phyloP scores from a whole-genome alignment of 176 grass and related monocot species.

The Neostapfia colusana region DNA sequence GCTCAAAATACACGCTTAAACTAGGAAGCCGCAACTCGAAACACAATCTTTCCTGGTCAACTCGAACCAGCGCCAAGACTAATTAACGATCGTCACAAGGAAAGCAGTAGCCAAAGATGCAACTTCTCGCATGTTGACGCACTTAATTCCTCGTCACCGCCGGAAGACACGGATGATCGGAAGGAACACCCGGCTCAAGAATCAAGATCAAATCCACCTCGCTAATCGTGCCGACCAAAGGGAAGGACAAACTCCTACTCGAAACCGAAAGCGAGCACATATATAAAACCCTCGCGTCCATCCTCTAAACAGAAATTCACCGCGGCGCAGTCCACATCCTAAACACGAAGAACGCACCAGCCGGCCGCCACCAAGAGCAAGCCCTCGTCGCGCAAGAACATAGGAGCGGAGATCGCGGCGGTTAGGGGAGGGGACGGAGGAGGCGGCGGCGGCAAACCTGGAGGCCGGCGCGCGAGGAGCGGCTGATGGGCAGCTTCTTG shows the following conservation, averaged over 20 bases:
- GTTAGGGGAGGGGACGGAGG: not conserved
- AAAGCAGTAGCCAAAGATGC: not conserved
- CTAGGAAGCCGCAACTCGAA: not conserved
- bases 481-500: constrained; percentile 52
- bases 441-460: constrained; percentile 41
- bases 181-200: not conserved
- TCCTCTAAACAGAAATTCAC: not conserved
- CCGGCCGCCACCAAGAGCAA: too few species aligned
- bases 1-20: not conserved
- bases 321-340: not conserved
- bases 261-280: not conserved
- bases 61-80: not conserved
- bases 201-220: not conserved
- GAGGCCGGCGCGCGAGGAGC: constrained; percentile 55
- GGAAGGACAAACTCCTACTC: not conserved
- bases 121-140: not conserved
- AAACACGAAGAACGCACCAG: not conserved
- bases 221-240: not conserved
- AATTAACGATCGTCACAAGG: not conserved
- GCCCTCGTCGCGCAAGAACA: not conserved
- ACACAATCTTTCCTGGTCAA: not conserved
- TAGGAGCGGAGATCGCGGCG: not conserved
- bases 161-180: not conserved
- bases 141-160: not conserved
- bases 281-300: not conserved